Conservation (phyloP, 2,329 filamentous ascomycete genomes). For the Nemania bipapillata region DNA sequence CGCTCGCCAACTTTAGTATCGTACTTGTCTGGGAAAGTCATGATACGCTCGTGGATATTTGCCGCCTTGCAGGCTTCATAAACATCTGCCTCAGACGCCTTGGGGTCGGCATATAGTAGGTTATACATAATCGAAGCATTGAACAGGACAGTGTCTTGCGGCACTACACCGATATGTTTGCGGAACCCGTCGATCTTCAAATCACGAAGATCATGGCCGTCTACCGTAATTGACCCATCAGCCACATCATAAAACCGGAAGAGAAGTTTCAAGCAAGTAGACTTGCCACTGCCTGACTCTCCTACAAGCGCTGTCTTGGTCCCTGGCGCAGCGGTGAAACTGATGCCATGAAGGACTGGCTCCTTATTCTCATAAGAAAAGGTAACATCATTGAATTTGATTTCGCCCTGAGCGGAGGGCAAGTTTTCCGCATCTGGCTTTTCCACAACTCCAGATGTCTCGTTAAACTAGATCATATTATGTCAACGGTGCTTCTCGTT, state of each 20-base stretch:
- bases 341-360: slow-evolving; percentile 55
- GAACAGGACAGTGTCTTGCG: slow-evolving; percentile 66
- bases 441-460: slow-evolving; percentile 57
- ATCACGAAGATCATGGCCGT: slow-evolving; percentile 67
- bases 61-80: slow-evolving; percentile 65
- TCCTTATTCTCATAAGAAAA: slow-evolving; percentile 58
- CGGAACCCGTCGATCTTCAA: slow-evolving; percentile 58
- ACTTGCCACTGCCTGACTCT: slow-evolving; percentile 64
- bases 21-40: slow-evolving; percentile 62
- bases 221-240: slow-evolving; percentile 63
- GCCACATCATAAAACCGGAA: slow-evolving; percentile 69
- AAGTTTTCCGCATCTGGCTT: slow-evolving; percentile 54
- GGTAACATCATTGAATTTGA: slow-evolving; percentile 57
- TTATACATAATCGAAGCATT: slow-evolving; percentile 70
- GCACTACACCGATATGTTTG: slow-evolving; percentile 66
- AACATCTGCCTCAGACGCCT: slow-evolving; percentile 66
- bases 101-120: slow-evolving; percentile 65
- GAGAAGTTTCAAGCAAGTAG: slow-evolving; percentile 67
- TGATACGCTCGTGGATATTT: slow-evolving; percentile 68
- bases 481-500: background rate
- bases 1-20: slow-evolving; percentile 46
- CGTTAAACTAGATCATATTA: slow-evolving; percentile 53
- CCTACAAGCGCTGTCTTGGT: slow-evolving; percentile 61
- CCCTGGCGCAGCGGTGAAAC: slow-evolving; percentile 57
- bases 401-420: slow-evolving; percentile 52